Percentiles rank a stretch among this genome's conserved stretches.
phyloP scores from a whole-genome alignment of 2,329 filamentous ascomycete genomes.

The Leptographium radiaticola region DNA sequence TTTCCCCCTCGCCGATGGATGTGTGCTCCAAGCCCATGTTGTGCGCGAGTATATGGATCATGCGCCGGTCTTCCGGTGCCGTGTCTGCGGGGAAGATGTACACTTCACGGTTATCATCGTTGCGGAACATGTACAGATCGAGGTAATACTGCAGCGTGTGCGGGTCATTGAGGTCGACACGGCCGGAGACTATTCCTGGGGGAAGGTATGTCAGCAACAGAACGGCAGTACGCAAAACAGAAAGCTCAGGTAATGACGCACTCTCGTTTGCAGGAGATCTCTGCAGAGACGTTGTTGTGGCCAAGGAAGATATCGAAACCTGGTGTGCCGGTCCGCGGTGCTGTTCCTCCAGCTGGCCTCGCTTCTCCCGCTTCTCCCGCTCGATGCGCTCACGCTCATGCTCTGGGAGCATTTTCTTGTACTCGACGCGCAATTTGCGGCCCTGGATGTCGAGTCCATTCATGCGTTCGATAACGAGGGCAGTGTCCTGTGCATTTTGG shows the following conservation, averaged over 20 bases:
- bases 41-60: constrained; percentile 87
- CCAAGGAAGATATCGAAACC: constrained; percentile 69
- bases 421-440: constrained; percentile 88
- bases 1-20: constrained; percentile 77
- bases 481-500: constrained; percentile 87
- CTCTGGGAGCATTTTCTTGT: constrained; percentile 98
- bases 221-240: neutral
- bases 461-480: constrained; percentile 80
- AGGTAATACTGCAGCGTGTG: constrained; percentile 80
- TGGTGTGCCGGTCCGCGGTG: constrained; percentile 80
- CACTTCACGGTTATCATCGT: constrained; percentile 55
- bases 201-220: constrained; percentile 6
- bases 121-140: constrained; percentile 77
- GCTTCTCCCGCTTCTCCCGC: constrained; percentile 88
- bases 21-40: constrained; percentile 87
- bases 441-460: constrained; percentile 95
- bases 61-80: constrained; percentile 71
- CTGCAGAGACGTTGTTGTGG: constrained; percentile 7
- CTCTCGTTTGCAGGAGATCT: constrained; percentile 1
- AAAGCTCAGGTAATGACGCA: neutral
- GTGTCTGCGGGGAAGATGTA: constrained; percentile 74
- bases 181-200: constrained; percentile 30
- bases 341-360: constrained; percentile 93
- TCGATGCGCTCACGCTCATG: constrained; percentile 93
- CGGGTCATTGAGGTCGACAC: constrained; percentile 80